phyloP scores from a whole-genome alignment of 1,139 yeast genomes.

The Yamadazyma mexicana region DNA sequence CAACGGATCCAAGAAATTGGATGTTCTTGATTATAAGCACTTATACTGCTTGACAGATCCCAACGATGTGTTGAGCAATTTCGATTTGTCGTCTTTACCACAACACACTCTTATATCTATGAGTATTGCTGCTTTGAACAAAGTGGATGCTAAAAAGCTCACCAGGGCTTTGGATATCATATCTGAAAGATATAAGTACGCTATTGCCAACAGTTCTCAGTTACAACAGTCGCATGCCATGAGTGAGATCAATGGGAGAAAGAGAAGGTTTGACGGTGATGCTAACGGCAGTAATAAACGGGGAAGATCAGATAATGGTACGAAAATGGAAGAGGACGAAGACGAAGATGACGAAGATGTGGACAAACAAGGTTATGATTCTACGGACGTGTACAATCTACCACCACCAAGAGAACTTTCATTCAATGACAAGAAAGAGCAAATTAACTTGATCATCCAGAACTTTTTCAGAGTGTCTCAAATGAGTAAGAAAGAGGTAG shows the following conservation, averaged over 20 bases:
- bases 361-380: constrained; percentile 34
- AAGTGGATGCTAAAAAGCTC: constrained; percentile 53
- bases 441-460: constrained; percentile 49
- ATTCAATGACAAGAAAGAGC: constrained; percentile 52
- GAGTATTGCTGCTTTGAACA: constrained; percentile 62
- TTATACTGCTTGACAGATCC: constrained; percentile 65
- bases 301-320: constrained; percentile 8
- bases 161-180: constrained; percentile 70
- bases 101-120: constrained; percentile 62
- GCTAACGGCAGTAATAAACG: constrained; percentile 5
- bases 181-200: constrained; percentile 54
- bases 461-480: constrained; percentile 55
- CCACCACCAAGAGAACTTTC: constrained; percentile 58
- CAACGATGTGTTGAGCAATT: constrained; percentile 56
- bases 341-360: constrained; percentile 40
- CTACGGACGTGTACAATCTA: constrained; percentile 50
- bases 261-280: constrained; percentile 9
- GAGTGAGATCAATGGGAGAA: constrained; percentile 7
- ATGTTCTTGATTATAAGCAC: constrained; percentile 34
- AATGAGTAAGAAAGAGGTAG: constrained; percentile 21
- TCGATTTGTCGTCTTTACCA: constrained; percentile 72
- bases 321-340: constrained; percentile 19
- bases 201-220: constrained; percentile 13
- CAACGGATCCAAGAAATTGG: constrained; percentile 30
- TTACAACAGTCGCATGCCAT: constrained; percentile 2